Evolutionary conservation across 116 monocot species (phyloP).

Genomic region (Papilionanthe hybrid): DNA sequence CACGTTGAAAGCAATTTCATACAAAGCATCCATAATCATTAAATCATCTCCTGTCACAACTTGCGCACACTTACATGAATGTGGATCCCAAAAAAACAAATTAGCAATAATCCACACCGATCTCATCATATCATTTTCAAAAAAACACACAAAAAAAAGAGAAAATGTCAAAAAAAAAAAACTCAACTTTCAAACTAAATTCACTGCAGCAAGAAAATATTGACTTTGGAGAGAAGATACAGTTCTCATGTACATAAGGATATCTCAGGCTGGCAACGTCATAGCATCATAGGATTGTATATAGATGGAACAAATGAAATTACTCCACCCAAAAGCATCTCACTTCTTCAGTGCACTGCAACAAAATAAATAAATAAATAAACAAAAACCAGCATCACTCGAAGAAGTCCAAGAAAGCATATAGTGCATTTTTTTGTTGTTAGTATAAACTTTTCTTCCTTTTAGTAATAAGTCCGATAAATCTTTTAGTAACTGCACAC

Average conservation of each 20-base stretch:
- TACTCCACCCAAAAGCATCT: background rate
- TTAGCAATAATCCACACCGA: background rate
- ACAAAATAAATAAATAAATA: background rate
- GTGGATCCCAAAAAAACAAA: too few relatives aligned
- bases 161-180: background rate
- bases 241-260: background rate
- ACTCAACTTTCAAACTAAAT: background rate
- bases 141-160: background rate
- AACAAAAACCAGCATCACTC: background rate
- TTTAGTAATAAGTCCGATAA: too few relatives aligned
- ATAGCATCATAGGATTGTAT: background rate
- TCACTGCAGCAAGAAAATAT: conserved; percentile 1
- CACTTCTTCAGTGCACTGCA: conserved; percentile 7
- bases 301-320: background rate
- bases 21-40: background rate
- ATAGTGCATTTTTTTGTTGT: too few relatives aligned
- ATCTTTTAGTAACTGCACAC: too few relatives aligned
- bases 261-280: background rate
- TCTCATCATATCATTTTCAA: background rate
- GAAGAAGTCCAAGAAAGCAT: background rate
- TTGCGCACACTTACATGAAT: background rate
- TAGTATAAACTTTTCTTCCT: too few relatives aligned
- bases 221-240: background rate
- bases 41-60: background rate
- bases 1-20: too few relatives aligned